These are phyloP conservation scores for Cocos nucifera DNA, from an alignment of 176 grass and related monocot species.

Conservation along the genomic window DNA sequence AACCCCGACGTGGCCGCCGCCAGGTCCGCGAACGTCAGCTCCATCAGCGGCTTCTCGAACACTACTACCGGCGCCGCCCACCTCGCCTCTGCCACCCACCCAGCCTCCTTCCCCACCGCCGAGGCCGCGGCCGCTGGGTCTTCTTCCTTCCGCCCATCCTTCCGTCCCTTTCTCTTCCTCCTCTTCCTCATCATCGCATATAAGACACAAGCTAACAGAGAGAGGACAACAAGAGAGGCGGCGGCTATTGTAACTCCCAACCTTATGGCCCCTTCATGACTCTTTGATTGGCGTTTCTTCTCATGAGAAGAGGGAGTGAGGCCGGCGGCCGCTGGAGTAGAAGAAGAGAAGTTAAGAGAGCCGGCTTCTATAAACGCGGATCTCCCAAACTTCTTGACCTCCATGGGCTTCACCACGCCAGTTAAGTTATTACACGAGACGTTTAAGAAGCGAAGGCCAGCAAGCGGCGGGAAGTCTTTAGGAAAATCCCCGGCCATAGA, in stretches of 20 bases:
- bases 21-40: conserved; percentile 67
- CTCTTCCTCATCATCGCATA: conserved; percentile 3
- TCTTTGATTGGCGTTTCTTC: not conserved
- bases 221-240: not conserved
- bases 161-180: not conserved
- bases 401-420: conserved; percentile 19
- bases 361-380: conserved; percentile 45
- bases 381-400: conserved; percentile 38
- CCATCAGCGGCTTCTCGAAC: conserved; percentile 66
- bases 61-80: conserved; percentile 52
- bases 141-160: conserved; percentile 21
- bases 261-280: conserved; percentile 4
- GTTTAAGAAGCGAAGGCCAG: conserved; percentile 28
- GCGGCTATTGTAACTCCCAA: conserved; percentile 8
- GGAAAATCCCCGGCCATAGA: conserved; percentile 43
- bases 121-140: not conserved
- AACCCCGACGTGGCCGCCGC: conserved; percentile 67
- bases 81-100: conserved; percentile 42
- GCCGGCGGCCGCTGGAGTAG: not conserved
- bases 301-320: conserved; percentile 7
- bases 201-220: conserved; percentile 13
- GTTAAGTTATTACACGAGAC: conserved; percentile 72
- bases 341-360: conserved; percentile 14
- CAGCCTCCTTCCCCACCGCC: conserved; percentile 33
- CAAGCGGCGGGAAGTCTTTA: conserved; percentile 40